Evolutionary conservation across 139 green algal genomes (phyloP), one percentile per base, ranked within the genome.

Genomic region (Tetratostichococcus sp.): DNA sequence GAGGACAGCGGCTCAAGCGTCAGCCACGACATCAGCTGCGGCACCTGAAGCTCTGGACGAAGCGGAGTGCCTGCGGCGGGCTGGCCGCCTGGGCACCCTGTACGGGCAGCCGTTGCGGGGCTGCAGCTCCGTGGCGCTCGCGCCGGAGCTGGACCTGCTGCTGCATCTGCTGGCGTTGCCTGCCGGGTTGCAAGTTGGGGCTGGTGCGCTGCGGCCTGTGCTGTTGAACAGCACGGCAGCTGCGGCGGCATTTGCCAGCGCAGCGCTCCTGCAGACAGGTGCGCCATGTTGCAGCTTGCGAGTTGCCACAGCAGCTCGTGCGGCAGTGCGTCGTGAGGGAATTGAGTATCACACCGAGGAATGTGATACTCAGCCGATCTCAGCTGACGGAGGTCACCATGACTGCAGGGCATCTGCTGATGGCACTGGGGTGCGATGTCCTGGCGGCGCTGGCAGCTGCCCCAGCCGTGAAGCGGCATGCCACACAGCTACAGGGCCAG

Each of bases 141-240:
- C 71, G 73, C 71, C 75, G 35, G 83, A 86, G 78, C 62, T 87
- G 31, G 78, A 86, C n/a, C 65, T 86, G 23, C 73, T 87, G 70
- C 70, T 87, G 26, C 82, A 83, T 33, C 70, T 87, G 69, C 62
- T 87, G 43, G 71, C 80, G 1, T 65, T 86, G 50, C 69, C 76
- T 0, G 14, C 75, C 3, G 59, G 17, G 1, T 34, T 76, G n/a
- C 31, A 30, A 17, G 30, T 43, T 34, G 35, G 25, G 19, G 57
- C 83, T 0, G 68, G 79, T n/a, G 65, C 76, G 16, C 30, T n/a
- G 16, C 78, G 58, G 1, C 32, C 23, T 23, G 32, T 42, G 32
- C 50, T 65, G 34, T 34, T 73, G 21, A 8, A 25, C 16, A 33
- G 65, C 59, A 43, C 62, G 5, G n/a, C 28, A n/a, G 59, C 71